A percentile compares a stretch with the other conserved stretches of the same genome.
Conservation (phyloP, 2,329 filamentous ascomycete genomes). For the Verticillium albo-atrum region DNA sequence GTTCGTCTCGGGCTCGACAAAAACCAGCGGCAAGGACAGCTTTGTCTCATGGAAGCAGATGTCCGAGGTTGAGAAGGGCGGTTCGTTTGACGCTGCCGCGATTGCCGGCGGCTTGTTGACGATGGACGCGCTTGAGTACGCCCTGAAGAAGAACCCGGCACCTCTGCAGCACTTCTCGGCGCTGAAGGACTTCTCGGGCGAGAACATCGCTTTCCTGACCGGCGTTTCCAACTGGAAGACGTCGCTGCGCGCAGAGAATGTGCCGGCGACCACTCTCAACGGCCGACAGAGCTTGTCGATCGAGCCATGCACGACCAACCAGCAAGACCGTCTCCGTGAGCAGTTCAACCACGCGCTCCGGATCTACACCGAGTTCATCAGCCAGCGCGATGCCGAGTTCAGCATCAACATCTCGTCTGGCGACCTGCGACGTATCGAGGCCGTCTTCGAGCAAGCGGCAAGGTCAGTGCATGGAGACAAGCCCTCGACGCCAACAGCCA, state of each 20-base stretch:
- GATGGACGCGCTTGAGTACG: conserved; percentile 59
- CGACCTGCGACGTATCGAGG: conserved; percentile 49
- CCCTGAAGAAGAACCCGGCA: conserved; percentile 52
- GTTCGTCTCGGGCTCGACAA: conserved; percentile 22
- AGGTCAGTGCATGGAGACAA: conserved; percentile 36
- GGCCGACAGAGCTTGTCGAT: background rate
- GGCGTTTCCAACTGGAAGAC: conserved; percentile 53
- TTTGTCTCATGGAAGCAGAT: conserved; percentile 25
- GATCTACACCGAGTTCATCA: conserved; percentile 60
- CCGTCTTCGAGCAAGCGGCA: conserved; percentile 52
- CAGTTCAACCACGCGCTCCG: conserved; percentile 54
- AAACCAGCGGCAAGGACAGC: background rate
- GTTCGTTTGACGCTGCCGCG: conserved; percentile 16
- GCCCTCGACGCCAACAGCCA: conserved; percentile 32
- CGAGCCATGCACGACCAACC: conserved; percentile 6
- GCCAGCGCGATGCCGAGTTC: conserved; percentile 57
- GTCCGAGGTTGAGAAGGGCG: conserved; percentile 28
- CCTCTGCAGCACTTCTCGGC: conserved; percentile 62
- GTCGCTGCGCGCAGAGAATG: conserved; percentile 18
- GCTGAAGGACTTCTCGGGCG: conserved; percentile 62
- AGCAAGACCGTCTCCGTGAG: conserved; percentile 34
- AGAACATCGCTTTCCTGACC: conserved; percentile 65
- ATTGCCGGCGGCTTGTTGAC: conserved; percentile 41
- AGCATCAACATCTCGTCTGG: conserved; percentile 61
- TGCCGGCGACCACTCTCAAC: background rate